Base-by-base conservation (phyloP, 139 green algal species). In the Nannochloris sp. region DNA sequence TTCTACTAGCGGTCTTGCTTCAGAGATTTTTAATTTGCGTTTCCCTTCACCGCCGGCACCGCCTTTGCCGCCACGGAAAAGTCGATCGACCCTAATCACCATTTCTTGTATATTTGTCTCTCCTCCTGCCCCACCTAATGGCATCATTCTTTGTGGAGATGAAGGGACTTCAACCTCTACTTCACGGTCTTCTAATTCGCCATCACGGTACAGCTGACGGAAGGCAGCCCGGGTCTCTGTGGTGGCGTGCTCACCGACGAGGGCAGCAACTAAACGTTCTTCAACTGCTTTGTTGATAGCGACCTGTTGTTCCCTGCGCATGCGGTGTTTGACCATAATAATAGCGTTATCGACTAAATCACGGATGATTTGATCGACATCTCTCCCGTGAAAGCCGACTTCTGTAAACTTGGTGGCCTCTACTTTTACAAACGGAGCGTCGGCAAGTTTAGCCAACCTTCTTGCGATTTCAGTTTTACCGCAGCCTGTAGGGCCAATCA, bases 371-470 rank as follows among this genome's bases (percentile, higher is more conserved):
- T 89, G 77, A 70, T 98, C 92, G 30, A 98, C 92, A 67, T 98
- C 93, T 1, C 90, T 71, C 0, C 93, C 93, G 71, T 97, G 91
- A 81, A 95, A 98, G 1, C 93, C 93, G 13, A 98, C 89, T 75
- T 98, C 92, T 8, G 93, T 98, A 77, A 96, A 98, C 82, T 97
- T 97, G 24, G 92, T 96, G 15, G 92, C 92, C 70, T 97, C 92
- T 23, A 78, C 86, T 85, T 98, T 98, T 57, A 98, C 77, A 79
- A 98, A 98, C 0, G 92, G 92, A 29, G 92, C 88, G 65, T 96
- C 85, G 14, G 87, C 85, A 29, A 98, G 78, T 73, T 95, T 96
- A 14, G 92, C 92, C 32, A 98, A 83, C 25, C 92, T 79, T 25
- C 92, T 70, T 1, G 92, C 92, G 44, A 97, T 96, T 79, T 97